Conservation (phyloP, 2,329 filamentous ascomycete species). For the Albifimbria verrucaria region DNA sequence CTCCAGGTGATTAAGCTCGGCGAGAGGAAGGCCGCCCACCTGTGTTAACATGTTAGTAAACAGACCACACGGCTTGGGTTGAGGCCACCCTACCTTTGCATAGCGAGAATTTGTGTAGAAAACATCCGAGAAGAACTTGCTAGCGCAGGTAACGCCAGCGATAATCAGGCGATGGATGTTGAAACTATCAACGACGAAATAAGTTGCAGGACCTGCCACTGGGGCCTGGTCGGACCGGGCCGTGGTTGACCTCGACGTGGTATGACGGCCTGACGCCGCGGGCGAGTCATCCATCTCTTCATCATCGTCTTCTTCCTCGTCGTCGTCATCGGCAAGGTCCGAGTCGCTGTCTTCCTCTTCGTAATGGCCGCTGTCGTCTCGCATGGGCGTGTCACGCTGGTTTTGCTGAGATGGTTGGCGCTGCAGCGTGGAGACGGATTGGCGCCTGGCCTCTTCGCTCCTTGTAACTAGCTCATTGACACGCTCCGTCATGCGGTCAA, state of each 20-base stretch:
- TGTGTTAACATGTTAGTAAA: constrained; percentile 34
- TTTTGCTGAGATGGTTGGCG: background rate
- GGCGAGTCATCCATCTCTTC: constrained; percentile 29
- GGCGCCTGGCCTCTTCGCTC: constrained; percentile 52
- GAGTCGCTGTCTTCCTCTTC: constrained; percentile 45
- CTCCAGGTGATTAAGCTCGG: constrained; percentile 93
- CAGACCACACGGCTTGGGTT: background rate
- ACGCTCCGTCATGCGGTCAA: constrained; percentile 96
- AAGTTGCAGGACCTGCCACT: constrained; percentile 41
- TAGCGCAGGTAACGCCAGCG: constrained; percentile 93
- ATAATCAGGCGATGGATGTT: constrained; percentile 98
- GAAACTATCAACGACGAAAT: constrained; percentile 96
- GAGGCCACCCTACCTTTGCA: constrained; percentile 70
- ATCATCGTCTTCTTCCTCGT: constrained; percentile 25
- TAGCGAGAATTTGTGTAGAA: constrained; percentile 99
- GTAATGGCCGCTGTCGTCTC: constrained; percentile 15
- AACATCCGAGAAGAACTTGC: constrained; percentile 98
- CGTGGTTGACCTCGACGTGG: constrained; percentile 16
- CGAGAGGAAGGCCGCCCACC: constrained; percentile 90
- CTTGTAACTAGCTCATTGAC: constrained; percentile 80
- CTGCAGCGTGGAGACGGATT: constrained; percentile 9
- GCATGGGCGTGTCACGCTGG: constrained; percentile 26
- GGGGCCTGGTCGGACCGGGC: constrained; percentile 18
- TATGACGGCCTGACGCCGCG: constrained; percentile 18
- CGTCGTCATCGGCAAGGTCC: constrained; percentile 47